Evolutionary conservation across 2,329 filamentous ascomycete species (phyloP), one percentile per base, ranked within the genome.

Genomic region (Trichoderma sp.): DNA sequence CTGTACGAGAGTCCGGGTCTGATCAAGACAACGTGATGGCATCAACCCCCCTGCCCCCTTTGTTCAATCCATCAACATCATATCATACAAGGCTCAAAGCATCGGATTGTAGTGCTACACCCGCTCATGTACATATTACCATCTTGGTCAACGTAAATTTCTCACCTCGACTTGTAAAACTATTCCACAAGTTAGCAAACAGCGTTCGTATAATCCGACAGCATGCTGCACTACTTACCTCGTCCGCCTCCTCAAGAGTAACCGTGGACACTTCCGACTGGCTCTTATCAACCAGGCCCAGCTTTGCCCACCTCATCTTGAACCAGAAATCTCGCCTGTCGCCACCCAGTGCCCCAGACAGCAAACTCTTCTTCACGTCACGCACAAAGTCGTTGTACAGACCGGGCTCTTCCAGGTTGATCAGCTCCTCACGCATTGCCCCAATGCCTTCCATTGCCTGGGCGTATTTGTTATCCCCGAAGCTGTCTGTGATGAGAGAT

Each of bases 311-410:
- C 70, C 89, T 83, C 26, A 97, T 78, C 69, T 85, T 81, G 79
- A 86, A 90, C 93, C 93, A 97, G 78, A 97, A 88, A 72, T 96
- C 92, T 68, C 84, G 84, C 62, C 92, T 81, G 71, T 96, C 90
- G 0, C 92, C 93, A 44, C 88, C 88, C 3, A 97, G 77, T 69
- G 90, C 84, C 0, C 88, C 90, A 0, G 81, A 83, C 7, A 93
- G 75, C 1, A 97, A 74, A 64, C 88, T 87, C 69, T 81, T 81
- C 80, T 97, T 98, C 71, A 98, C 77, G 41, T 84, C 82, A 47
- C 76, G 80, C 48, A 96, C 72, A 69, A 93, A 90, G 0, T 83
- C 80, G 73, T 98, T 97, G 77, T 91, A 99, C 30, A 91, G 71
- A 0, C 75, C 83, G 0, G 92, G 90, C 74, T 91, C 87, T 73